phyloP scores from a whole-genome alignment of 2,329 filamentous ascomycete species.

The Pseudopithomyces chartarum region DNA sequence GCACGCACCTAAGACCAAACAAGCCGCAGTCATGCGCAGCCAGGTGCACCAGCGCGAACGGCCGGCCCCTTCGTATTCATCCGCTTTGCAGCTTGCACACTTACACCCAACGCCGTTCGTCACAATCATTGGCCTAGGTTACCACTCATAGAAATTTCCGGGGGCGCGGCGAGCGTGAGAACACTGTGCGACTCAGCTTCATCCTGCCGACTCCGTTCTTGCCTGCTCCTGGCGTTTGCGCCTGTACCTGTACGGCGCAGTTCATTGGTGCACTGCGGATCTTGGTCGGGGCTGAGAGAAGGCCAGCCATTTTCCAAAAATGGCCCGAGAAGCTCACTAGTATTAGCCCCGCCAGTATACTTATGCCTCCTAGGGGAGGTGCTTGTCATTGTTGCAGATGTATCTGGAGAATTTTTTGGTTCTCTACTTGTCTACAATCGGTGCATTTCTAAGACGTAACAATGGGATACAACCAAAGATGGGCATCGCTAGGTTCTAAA shows the following conservation, averaged over 20 bases:
- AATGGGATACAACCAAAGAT: slow-evolving; percentile 6
- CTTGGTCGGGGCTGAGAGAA: slow-evolving; percentile 12
- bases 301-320: slow-evolving; percentile 17
- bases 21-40: slow-evolving; percentile 4
- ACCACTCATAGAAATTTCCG: background rate
- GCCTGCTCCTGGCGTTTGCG: background rate
- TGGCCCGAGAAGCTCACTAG: slow-evolving; percentile 3
- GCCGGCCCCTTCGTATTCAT: slow-evolving; percentile 1
- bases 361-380: background rate
- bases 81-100: background rate
- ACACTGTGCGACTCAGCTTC: background rate
- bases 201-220: background rate
- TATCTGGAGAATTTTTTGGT: background rate
- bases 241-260: background rate
- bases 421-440: background rate
- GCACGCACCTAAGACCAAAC: background rate
- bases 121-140: too few relatives aligned
- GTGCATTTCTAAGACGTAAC: background rate
- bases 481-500: slow-evolving; percentile 8
- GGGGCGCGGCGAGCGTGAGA: background rate
- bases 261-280: slow-evolving; percentile 10
- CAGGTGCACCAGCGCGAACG: background rate
- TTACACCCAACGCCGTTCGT: background rate
- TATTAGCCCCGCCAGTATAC: background rate
- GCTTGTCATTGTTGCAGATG: background rate